Evolutionary conservation across 139 green algal genomes (phyloP), one percentile per base, ranked within the genome.

Genomic region (Parachlorella kessleri): DNA sequence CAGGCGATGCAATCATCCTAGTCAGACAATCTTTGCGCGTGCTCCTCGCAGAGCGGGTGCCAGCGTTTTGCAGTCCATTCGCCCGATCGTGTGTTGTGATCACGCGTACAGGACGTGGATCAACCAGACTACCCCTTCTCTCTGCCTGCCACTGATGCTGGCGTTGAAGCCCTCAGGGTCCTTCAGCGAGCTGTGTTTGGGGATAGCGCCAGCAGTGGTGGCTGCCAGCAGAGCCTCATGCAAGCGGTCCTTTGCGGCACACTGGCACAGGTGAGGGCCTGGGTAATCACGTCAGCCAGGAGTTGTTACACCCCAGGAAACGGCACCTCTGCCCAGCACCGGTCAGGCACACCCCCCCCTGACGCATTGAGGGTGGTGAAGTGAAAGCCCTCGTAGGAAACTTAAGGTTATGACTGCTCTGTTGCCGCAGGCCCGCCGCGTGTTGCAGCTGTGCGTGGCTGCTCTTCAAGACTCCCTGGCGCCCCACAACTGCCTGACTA

Each of bases 111-210:
- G 77, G 70, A 82, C 24, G 10, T 81, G 8, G 80, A 85, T 3
- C 3, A 26, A 8, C 37, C 80, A 0, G 73, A 81, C 28, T 78
- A 72, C n/a, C 7, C 26, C 5, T 70, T 72, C 41, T 53, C 69
- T 28, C 66, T 41, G 32, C 30, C 32, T 5, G 70, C 72, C 32
- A 80, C 40, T 30, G 72, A 70, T 7, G 59, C 54, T 53, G 79
- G 79, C 14, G 1, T 65, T 2, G 39, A 80, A 32, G 73, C 48
- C 24, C 38, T 84, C 37, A 18, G 9, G 26, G 36, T 8, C 32
- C 41, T 84, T 38, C 73, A 84, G 68, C 23, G 9, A 1, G 67
- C 67, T 23, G 72, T 84, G 37, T 84, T 75, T 28, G 79, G 79
- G 8, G 14, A 37, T 2, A 59, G 48, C 48, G n/a, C n/a, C n/a